Conservation (phyloP, 1,284 basidiomycete species). For the Sanghuangporus weigelae region DNA sequence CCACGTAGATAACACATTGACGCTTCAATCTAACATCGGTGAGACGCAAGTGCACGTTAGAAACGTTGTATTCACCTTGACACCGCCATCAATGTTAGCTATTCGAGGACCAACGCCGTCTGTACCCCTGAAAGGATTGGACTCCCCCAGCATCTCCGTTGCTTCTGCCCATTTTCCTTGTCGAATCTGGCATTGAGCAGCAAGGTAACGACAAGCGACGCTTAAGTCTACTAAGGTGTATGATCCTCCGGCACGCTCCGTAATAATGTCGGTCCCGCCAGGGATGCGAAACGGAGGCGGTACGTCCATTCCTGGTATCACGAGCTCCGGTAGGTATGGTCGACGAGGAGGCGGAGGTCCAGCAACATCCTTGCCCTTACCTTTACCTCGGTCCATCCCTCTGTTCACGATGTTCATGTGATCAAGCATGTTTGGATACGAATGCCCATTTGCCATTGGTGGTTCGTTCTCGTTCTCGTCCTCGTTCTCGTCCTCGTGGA, state of each 20-base stretch:
- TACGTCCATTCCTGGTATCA: constrained; percentile 6
- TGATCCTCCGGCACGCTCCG: constrained; percentile 55
- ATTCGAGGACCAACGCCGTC: constrained; percentile 53
- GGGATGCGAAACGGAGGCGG: constrained; percentile 36
- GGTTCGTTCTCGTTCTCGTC: constrained; percentile 36
- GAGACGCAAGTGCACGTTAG: constrained; percentile 7
- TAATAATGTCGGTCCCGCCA: constrained; percentile 57
- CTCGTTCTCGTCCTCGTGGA: constrained; percentile 42
- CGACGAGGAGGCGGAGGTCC: constrained; percentile 34
- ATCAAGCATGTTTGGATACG: constrained; percentile 26
- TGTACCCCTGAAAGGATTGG: constrained; percentile 78
- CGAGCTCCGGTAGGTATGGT: constrained; percentile 5
- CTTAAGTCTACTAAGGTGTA: constrained; percentile 85
- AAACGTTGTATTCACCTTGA: constrained; percentile 53
- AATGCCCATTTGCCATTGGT: constrained; percentile 39
- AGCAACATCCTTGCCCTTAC: constrained; percentile 55
- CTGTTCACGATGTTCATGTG: constrained; percentile 18
- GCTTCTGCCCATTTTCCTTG: constrained; percentile 94
- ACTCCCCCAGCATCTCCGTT: constrained; percentile 88
- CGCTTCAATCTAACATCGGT: constrained; percentile 69
- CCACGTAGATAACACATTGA: constrained; percentile 95
- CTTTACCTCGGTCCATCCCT: constrained; percentile 33
- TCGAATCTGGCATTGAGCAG: constrained; percentile 90
- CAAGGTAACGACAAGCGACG: constrained; percentile 88
- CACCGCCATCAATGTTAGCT: constrained; percentile 77